Evolutionary conservation across 306 rosid species (phyloP), one percentile per base, ranked within the genome.

Genomic region (Vachellia collinsii): DNA sequence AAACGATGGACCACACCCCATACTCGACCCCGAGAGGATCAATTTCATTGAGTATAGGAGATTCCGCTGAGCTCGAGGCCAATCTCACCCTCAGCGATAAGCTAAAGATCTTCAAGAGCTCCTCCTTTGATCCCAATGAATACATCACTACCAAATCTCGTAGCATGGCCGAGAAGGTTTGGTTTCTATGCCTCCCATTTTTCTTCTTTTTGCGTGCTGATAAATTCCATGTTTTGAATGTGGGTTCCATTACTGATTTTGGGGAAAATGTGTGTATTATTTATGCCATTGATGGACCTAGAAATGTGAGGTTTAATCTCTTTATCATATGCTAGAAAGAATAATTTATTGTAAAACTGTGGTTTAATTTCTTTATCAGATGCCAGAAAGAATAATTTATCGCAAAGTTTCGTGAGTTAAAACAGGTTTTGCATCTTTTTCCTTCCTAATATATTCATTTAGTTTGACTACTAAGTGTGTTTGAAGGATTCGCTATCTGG

Each of bases 91-190:
- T 95, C 79, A 90, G 86, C 70, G 99, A 93, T 0, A 87, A 79
- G 85, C 91, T 91, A 16, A 88, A 83, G 87, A 83, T 65, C 68
- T 95, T 91, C 90, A 95, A 93, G 47, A 71, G 90, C 8, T 88
- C 95, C 19, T 12, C 80, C 20, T 95, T 89, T 74, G 91, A 93
- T 79, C 89, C 97, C 51, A 86, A 91, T 68, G 81, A 65, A 56
- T 91, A 83, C 65, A 84, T 95, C 77, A 78, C 90, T 75, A 76
- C 94, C 88, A 95, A 93, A 93, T 91, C 90, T 63, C 90, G 86
- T 47, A 80, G 78, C 87, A 91, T 93, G 94, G 84, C 83, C 39
- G 98, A 95, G 58, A 95, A 93, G 97, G 97, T 91, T 54, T 22
- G 50, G 22, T 19, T 29, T 44, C 65, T 22, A 3, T 20, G 22